Evolutionary conservation across 2,329 filamentous ascomycete species (phyloP).

Genomic region (Claviceps paspali): DNA sequence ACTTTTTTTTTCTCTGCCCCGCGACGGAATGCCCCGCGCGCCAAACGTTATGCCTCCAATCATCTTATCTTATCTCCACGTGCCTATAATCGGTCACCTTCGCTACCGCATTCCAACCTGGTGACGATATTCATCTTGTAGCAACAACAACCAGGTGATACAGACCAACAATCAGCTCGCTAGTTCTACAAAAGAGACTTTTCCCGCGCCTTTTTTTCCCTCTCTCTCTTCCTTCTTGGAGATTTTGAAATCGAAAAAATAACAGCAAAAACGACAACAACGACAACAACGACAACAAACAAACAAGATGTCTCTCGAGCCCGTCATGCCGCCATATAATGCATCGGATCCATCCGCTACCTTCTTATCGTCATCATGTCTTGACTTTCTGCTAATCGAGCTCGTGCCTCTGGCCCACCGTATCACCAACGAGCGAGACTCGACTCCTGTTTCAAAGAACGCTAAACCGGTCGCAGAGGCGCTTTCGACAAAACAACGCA

Average conservation of each 20-base stretch:
- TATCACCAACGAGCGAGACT: slow-evolving; percentile 58
- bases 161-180: too few relatives aligned
- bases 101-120: too few relatives aligned
- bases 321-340: slow-evolving; percentile 52
- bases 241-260: too few relatives aligned
- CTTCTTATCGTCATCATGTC: slow-evolving; percentile 68
- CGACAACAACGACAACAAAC: too few relatives aligned
- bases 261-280: too few relatives aligned
- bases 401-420: slow-evolving; percentile 88
- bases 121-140: too few relatives aligned
- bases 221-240: too few relatives aligned
- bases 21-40: neutral
- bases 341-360: slow-evolving; percentile 58
- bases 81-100: too few relatives aligned
- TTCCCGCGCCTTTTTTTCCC: too few relatives aligned
- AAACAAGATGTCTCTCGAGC: slow-evolving; percentile 56
- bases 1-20: neutral
- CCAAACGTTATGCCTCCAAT: too few relatives aligned
- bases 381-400: slow-evolving; percentile 93
- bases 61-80: slow-evolving; percentile 1
- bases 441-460: slow-evolving; percentile 14
- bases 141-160: too few relatives aligned
- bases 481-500: neutral
- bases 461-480: slow-evolving; percentile 10
- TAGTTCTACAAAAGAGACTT: too few relatives aligned